Percentiles rank a stretch among this genome's conserved stretches.
These are phyloP conservation scores for Aspergillus chevalieri DNA, from an alignment of 2,329 filamentous ascomycete genomes.

Conservation along the genomic window DNA sequence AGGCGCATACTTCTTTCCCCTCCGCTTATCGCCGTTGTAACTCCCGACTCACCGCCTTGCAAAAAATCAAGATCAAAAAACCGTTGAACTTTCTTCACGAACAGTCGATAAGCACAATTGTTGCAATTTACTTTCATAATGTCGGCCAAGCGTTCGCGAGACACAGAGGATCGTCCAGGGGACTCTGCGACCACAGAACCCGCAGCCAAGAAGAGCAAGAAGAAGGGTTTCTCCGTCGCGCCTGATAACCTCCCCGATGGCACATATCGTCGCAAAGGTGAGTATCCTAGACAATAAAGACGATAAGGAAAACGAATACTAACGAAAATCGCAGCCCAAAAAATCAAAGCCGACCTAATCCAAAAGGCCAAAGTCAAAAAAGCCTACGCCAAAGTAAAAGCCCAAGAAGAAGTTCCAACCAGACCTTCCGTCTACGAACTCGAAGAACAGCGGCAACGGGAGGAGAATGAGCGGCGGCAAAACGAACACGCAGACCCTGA, in stretches of 20 bases:
- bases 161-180: slow-evolving; percentile 37
- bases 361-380: slow-evolving; percentile 92
- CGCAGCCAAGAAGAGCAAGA: slow-evolving; percentile 52
- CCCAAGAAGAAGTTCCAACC: slow-evolving; percentile 40
- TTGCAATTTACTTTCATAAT: slow-evolving; percentile 35
- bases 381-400: slow-evolving; percentile 81
- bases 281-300: not conserved
- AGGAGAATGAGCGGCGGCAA: not conserved
- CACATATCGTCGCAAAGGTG: slow-evolving; percentile 74
- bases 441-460: slow-evolving; percentile 14
- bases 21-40: not conserved
- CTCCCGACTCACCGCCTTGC: not conserved
- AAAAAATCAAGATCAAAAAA: not conserved
- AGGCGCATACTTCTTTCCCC: not conserved
- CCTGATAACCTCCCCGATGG: slow-evolving; percentile 89
- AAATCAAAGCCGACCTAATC: slow-evolving; percentile 84
- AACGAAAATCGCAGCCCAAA: slow-evolving; percentile 55
- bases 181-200: slow-evolving; percentile 42
- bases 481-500: slow-evolving; percentile 13
- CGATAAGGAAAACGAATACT: slow-evolving; percentile 1
- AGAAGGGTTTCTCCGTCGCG: slow-evolving; percentile 76
- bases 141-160: slow-evolving; percentile 54
- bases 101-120: not conserved
- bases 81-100: not conserved
- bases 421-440: slow-evolving; percentile 29